Percentiles rank a stretch among this genome's conserved stretches.
Evolutionary conservation across 73 alveolate genomes (phyloP).

Genomic region (Tetrahymena elliotti): DNA sequence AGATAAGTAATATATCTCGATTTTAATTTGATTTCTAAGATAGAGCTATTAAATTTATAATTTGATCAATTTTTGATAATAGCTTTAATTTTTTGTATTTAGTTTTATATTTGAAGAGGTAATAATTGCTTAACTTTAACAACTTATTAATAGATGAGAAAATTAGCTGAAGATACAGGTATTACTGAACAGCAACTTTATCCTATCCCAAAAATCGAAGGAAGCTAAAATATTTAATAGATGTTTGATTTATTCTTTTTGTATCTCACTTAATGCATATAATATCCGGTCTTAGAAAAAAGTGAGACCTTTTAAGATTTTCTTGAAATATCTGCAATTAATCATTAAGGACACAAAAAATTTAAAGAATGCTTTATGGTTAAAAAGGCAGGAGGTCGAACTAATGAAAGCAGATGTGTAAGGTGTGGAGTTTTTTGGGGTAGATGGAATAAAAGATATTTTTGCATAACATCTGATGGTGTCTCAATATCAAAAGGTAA

Average conservation of each 20-base stretch:
- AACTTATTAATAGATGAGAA: background rate
- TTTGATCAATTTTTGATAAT: too few species aligned
- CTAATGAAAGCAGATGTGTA: slow-evolving; percentile 9
- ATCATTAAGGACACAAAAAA: slow-evolving; percentile 2
- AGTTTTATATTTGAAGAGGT: background rate
- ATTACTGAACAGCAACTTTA: background rate
- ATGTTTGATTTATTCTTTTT: background rate
- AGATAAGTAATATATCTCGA: background rate
- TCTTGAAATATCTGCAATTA: slow-evolving; percentile 3
- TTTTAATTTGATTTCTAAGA: background rate
- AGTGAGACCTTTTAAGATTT: background rate
- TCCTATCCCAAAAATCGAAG: background rate
- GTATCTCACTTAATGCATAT: background rate
- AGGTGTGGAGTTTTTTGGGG: slow-evolving; percentile 44
- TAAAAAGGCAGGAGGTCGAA: slow-evolving; percentile 32
- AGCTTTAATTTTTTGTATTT: background rate
- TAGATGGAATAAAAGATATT: slow-evolving; percentile 33
- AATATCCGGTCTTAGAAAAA: background rate
- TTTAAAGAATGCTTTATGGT: slow-evolving; percentile 14
- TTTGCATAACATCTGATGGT: background rate
- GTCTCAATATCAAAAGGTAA: slow-evolving; percentile 5
- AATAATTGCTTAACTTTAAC: background rate
- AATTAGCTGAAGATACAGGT: background rate
- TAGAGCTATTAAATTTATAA: background rate
- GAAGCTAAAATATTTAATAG: background rate